Base-by-base conservation (phyloP, 2,329 filamentous ascomycete species). In the Sporothrix pseudoabietina region DNA sequence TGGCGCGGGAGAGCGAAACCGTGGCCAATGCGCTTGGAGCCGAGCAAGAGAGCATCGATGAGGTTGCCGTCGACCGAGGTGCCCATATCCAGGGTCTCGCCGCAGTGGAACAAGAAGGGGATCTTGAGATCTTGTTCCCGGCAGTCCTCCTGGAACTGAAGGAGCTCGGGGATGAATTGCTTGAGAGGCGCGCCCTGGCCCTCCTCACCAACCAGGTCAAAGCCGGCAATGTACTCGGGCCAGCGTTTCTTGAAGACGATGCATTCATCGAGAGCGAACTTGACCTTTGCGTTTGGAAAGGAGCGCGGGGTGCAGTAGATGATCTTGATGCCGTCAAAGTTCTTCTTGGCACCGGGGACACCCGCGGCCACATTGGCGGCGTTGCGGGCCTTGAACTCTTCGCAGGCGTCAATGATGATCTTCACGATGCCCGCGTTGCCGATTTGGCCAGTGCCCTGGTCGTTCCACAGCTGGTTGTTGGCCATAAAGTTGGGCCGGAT, bases 91-190 rank as follows among this genome's bases (percentile, higher is more conserved):
- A 92, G 83, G 0, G 91, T 92, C 82, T 94, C 92, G 32, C 91
- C 92, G 76, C 91, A 93, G 81, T 94, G 91, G 78, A 94, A 92
- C 54, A 94, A 83, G 78, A 93, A 92, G 0, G 91, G 91, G 2
- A 94, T 91, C 0, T 89, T 84, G 4, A 91, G 74, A 0, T 78
- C 77, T 0, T 83, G 79, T 0, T 76, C 73, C 6, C 81, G 78
- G 80, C 90, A 92, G 0, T 83, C 81, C 41, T 82, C 77, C 71
- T 84, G 82, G 78, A 92, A 92, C 0, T 83, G 82, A 3, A 90
- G 80, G 7, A 93, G 84, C 75, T 90, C 83, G 0, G 80, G 77
- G 0, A 87, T 80, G 72, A 88, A 89, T 71, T 86, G 84, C 61
- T 83, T 85, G 4, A 91, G 85, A 8, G 91, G 89, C 9, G 84